Base-by-base conservation (phyloP, 2,329 filamentous ascomycete genomes). In the Sporothrix phasma region DNA sequence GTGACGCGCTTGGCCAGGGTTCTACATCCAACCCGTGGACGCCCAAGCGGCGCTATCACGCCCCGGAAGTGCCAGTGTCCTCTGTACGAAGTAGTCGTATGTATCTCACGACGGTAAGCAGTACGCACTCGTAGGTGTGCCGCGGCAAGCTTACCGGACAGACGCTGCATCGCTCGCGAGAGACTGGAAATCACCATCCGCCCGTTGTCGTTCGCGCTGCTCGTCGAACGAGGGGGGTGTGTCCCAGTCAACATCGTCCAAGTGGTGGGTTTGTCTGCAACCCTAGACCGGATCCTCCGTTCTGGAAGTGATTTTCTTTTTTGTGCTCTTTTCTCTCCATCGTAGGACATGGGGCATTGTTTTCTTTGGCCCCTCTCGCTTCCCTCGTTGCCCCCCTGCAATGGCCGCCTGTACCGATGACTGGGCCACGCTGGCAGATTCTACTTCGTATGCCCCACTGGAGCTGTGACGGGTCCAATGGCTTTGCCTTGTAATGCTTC, bases 391-490 rank as follows among this genome's bases (percentile, higher is more conserved):
- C 37, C 49, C 61, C n/a, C 61, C 31, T 63, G 61, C 49, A 46
- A 34, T 3, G 49, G 24, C 49, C 63, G 29, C 51, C 62, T 51
- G 67, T 67, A 67, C 45, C 31, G 31, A 65, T 53, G 58, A 67
- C 66, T 56, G 62, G 43, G 19, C 47, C 41, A 43, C 19, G 51
- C 62, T 62, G 47, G 54, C 19, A 66, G 43, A 19, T 13, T 22
- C 19, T 37, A 43, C 8, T n/a, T n/a, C n/a, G n/a, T n/a, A n/a
- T 3, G 39, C 41, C 49, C 61, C 66, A 49, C 63, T 63, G 53
- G 64, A 66, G 24, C 47, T 15, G n/a, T 24, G 64, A 64, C 65
- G 31, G 31, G 58, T 24, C 63, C 58, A 62, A 64, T 61, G 53
- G 65, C 47, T 34, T 41, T 51, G 19, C 19, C 17, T 53, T 51